A percentile compares a stretch with the other conserved stretches of the same genome.
Evolutionary conservation across 1,139 yeast species (phyloP).

Genomic region (Pichia sp.): DNA sequence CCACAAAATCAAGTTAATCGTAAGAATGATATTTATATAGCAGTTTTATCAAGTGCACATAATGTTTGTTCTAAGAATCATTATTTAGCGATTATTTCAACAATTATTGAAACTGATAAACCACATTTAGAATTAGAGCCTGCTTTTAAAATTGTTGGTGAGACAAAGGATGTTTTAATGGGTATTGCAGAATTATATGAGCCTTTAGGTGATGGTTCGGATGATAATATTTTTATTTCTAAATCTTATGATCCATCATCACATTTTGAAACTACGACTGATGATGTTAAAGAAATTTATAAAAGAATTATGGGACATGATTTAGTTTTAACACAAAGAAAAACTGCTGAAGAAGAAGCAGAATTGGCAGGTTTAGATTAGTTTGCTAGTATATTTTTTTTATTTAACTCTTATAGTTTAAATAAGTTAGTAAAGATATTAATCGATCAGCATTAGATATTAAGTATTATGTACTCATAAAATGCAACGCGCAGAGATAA

Average conservation of each 20-base stretch:
- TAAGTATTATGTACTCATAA: too few species aligned
- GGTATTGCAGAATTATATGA: slow-evolving; percentile 90
- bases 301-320: slow-evolving; percentile 91
- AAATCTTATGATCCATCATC: slow-evolving; percentile 89
- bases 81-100: slow-evolving; percentile 88
- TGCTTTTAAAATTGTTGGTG: slow-evolving; percentile 86
- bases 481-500: too few species aligned
- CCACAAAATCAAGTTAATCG: slow-evolving; percentile 96
- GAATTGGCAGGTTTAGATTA: slow-evolving; percentile 30
- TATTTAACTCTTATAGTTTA: background rate
- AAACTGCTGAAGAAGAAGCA: slow-evolving; percentile 57
- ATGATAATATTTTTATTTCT: slow-evolving; percentile 75
- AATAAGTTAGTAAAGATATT: too few species aligned
- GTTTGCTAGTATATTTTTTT: background rate
- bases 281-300: slow-evolving; percentile 91
- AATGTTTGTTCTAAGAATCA: slow-evolving; percentile 89
- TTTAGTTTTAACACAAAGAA: slow-evolving; percentile 73
- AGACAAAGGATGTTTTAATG: slow-evolving; percentile 81
- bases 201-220: slow-evolving; percentile 77
- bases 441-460: too few species aligned
- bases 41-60: slow-evolving; percentile 84
- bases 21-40: slow-evolving; percentile 90
- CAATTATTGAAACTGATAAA: slow-evolving; percentile 87
- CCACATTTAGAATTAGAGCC: slow-evolving; percentile 93
- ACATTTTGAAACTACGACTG: slow-evolving; percentile 94